Conservation (phyloP, 225 moss, liverwort and hornwort genomes). For the Ulota crispa region DNA sequence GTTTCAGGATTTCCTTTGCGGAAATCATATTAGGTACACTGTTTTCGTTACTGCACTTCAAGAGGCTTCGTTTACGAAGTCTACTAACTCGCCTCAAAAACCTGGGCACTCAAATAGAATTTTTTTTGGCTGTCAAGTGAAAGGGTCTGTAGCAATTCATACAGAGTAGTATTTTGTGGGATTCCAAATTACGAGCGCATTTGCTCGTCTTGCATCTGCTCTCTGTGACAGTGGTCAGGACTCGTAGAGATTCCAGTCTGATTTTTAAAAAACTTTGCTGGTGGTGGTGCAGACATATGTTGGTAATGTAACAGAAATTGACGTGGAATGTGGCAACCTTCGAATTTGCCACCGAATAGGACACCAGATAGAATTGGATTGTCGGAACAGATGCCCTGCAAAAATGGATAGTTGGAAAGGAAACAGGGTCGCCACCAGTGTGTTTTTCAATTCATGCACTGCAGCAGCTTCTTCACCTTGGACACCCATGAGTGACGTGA, state of each 20-base stretch:
- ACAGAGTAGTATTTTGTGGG: background rate
- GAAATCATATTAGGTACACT: background rate
- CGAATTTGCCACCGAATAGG: slow-evolving; percentile 16
- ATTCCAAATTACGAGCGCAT: background rate
- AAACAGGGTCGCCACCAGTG: background rate
- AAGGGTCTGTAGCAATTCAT: background rate
- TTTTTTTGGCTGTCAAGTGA: too few species aligned
- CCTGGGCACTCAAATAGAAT: background rate
- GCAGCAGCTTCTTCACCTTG: slow-evolving; percentile 3
- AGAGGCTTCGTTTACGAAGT: background rate
- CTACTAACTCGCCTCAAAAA: background rate
- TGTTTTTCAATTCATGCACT: slow-evolving; percentile 2
- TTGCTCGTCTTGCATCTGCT: background rate
- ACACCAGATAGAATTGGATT: background rate
- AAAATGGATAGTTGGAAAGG: slow-evolving; percentile 18
- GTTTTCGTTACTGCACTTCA: background rate
- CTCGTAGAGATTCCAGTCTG: background rate
- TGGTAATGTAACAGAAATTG: background rate
- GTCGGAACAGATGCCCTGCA: slow-evolving; percentile 15
- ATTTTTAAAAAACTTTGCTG: background rate
- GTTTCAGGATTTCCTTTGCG: background rate
- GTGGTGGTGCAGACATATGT: slow-evolving; percentile 12
- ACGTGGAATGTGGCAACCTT: slow-evolving; percentile 1
- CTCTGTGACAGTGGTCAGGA: background rate
- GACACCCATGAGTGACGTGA: slow-evolving; percentile 17